phyloP scores from a whole-genome alignment of 2,329 filamentous ascomycete genomes.

The Cephalotrichum gorgonifer region DNA sequence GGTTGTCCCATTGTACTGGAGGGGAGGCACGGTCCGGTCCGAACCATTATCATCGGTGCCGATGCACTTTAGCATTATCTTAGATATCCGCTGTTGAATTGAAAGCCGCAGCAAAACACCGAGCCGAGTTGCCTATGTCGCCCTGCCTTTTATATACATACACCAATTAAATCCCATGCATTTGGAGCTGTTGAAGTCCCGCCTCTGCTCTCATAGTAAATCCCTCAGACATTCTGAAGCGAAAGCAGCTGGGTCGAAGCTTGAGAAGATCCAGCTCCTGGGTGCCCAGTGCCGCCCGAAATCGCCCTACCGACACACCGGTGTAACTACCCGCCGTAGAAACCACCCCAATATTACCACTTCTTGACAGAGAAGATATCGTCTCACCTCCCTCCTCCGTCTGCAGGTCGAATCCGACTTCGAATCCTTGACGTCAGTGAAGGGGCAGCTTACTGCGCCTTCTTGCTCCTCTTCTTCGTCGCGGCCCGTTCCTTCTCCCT shows the following conservation, averaged over 20 bases:
- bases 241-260: not conserved
- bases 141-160: not conserved
- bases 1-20: too few relatives aligned
- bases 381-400: too few relatives aligned
- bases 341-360: too few relatives aligned
- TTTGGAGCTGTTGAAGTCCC: not conserved
- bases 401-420: too few relatives aligned
- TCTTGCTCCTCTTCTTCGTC: slow-evolving; percentile 33
- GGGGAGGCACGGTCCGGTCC: too few relatives aligned
- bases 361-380: too few relatives aligned
- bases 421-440: not conserved
- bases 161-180: not conserved
- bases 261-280: too few relatives aligned
- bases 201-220: not conserved
- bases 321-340: too few relatives aligned
- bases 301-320: too few relatives aligned
- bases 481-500: slow-evolving; percentile 48
- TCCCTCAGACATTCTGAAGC: not conserved
- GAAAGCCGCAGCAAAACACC: not conserved
- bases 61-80: not conserved
- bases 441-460: slow-evolving; percentile 6
- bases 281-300: too few relatives aligned
- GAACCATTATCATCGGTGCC: too few relatives aligned
- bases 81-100: not conserved
- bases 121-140: not conserved